Evolutionary conservation across 345 rosid genomes (phyloP), one percentile per base, ranked within the genome.

Genomic region (Erysimum cheiranthoides): DNA sequence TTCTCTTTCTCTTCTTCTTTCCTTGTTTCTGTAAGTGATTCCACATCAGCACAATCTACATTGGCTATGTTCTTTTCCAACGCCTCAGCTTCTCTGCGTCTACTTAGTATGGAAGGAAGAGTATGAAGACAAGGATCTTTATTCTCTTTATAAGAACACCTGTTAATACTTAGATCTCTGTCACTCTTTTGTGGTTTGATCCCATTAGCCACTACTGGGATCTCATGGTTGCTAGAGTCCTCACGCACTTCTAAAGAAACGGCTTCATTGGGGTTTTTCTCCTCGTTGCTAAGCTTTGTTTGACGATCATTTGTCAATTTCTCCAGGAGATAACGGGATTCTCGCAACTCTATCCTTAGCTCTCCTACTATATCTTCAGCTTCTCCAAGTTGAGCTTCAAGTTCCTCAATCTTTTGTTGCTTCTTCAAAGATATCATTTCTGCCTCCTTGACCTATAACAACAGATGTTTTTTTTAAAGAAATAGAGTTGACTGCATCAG

Each of bases 341-440:
- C 88, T 66, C 86, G 82, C 80, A 91, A 79, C 72, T 93, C 97
- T 59, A 80, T 78, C 85, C 93, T 85, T 63, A 93, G 89, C 68
- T 91, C 98, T 84, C 83, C 86, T 6, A 88, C 97, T 46, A 87
- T 86, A 73, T 87, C 94, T 82, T 90, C 90, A 58, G 97, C 94
- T 86, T 91, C 98, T 58, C 90, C 91, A 18, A 93, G 86, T 76
- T 84, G 98, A 74, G 95, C 89, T 79, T 93, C 97, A 62, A 93
- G 93, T 78, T 91, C 98, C 49, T 85, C 92, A 71, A 93, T 91
- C 80, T 79, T 88, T 77, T 63, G 82, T 68, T 81, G 88, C 72
- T 86, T 93, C 80, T 63, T 68, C 76, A 81, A 66, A 21, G 82
- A 76, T 68, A 71, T 66, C 78, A 66, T 81, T 74, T 86, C 89